Conservation (phyloP, 73 alveolate species). For the Paramecium sexaurelia region DNA sequence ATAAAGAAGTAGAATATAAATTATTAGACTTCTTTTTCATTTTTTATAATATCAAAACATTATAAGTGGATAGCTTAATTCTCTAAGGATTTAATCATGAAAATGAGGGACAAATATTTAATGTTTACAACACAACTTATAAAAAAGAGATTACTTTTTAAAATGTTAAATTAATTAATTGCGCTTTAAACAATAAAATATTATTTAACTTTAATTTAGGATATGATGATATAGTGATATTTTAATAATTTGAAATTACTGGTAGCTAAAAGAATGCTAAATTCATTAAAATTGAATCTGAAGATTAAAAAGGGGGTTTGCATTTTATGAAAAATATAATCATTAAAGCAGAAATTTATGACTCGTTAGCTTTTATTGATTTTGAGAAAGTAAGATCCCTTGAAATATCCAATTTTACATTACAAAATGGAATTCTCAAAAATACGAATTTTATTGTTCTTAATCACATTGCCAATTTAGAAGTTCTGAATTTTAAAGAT, state of each 20-base stretch:
- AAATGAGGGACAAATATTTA: not conserved
- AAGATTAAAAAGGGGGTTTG: not conserved
- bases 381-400: not conserved
- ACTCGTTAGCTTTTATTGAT: not conserved
- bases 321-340: not conserved
- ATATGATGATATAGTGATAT: not conserved
- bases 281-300: not conserved
- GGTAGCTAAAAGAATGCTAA: not conserved
- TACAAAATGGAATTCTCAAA: not conserved
- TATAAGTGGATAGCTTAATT: not conserved
- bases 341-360: not conserved
- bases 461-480: not conserved
- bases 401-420: not conserved
- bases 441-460: not conserved
- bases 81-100: not conserved
- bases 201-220: not conserved
- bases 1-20: too few species aligned
- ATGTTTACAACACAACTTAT: not conserved
- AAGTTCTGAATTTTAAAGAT: not conserved
- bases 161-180: not conserved
- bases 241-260: not conserved
- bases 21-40: too few species aligned
- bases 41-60: not conserved
- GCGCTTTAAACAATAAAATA: not conserved
- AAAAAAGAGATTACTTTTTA: not conserved